A percentile compares a stretch with the other conserved stretches of the same genome.
Evolutionary conservation across 768 basidiomycete genomes (phyloP).

Genomic region (Pilatotrama ljubarskyi): DNA sequence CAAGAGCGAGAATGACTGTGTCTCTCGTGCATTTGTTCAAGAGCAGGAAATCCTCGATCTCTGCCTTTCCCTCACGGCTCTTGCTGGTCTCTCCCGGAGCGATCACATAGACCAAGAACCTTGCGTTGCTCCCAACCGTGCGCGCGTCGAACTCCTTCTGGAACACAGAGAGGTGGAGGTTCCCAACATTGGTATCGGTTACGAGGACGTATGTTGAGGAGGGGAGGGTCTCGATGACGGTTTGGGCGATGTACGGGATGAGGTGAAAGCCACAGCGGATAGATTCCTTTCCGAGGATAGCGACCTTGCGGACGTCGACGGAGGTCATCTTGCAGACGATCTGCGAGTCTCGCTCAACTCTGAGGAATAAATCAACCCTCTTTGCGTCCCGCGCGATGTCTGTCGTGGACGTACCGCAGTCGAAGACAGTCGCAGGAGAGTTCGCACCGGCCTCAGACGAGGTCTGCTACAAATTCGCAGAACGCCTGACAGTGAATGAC

Average conservation of each 20-base stretch:
- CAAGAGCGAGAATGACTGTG: constrained; percentile 89
- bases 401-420: background rate
- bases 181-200: constrained; percentile 90
- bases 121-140: constrained; percentile 38
- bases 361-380: background rate
- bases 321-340: constrained; percentile 2
- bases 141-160: constrained; percentile 57
- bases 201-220: constrained; percentile 89
- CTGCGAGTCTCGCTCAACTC: background rate
- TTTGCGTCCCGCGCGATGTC: background rate
- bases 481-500: background rate
- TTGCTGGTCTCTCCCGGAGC: constrained; percentile 94
- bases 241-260: constrained; percentile 78
- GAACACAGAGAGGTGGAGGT: constrained; percentile 72
- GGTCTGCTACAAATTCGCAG: background rate
- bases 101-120: constrained; percentile 79
- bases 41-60: constrained; percentile 91
- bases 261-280: constrained; percentile 97
- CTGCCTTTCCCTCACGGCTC: constrained; percentile 86
- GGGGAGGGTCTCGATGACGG: constrained; percentile 66
- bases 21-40: constrained; percentile 88
- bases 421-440: background rate
- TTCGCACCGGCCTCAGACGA: background rate
- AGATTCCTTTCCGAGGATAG: constrained; percentile 80
- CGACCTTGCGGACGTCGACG: constrained; percentile 71